Conservation (phyloP, 2,329 filamentous ascomycete species). For the Claviceps sp. region DNA sequence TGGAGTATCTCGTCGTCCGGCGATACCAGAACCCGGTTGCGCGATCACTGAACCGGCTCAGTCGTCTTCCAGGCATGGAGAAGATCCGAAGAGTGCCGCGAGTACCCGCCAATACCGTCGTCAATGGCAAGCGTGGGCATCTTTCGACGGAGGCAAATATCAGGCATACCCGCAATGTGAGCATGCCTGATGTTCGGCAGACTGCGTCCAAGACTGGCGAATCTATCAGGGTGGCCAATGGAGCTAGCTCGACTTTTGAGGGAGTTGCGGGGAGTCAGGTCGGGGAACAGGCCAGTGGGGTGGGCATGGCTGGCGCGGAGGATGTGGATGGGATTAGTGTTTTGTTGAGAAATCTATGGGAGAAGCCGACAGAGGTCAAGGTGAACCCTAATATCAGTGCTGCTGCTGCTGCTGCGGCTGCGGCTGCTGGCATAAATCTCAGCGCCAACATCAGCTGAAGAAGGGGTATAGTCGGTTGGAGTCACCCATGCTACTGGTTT, state of each 20-base stretch:
- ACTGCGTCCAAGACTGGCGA: constrained; percentile 19
- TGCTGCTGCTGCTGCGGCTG: too few relatives aligned
- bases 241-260: constrained; percentile 31
- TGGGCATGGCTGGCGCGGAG: constrained; percentile 34
- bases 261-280: constrained; percentile 29
- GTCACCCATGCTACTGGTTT: too few relatives aligned
- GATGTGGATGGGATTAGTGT: constrained; percentile 38
- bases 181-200: constrained; percentile 22
- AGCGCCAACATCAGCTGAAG: constrained; percentile 31
- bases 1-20: constrained; percentile 63
- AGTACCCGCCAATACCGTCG: constrained; percentile 22
- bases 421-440: neutral
- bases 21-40: constrained; percentile 59
- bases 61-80: constrained; percentile 35
- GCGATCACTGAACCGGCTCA: constrained; percentile 39
- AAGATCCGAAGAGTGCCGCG: constrained; percentile 36
- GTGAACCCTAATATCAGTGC: too few relatives aligned
- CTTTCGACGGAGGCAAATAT: constrained; percentile 15
- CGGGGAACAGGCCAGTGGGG: constrained; percentile 33
- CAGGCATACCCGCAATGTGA: constrained; percentile 26
- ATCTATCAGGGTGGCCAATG: constrained; percentile 23
- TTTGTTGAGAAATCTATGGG: constrained; percentile 46
- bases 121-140: constrained; percentile 23
- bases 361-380: constrained; percentile 41
- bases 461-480: neutral